Conservation (phyloP, 1,284 basidiomycete genomes). For the Malassezia globosa region DNA sequence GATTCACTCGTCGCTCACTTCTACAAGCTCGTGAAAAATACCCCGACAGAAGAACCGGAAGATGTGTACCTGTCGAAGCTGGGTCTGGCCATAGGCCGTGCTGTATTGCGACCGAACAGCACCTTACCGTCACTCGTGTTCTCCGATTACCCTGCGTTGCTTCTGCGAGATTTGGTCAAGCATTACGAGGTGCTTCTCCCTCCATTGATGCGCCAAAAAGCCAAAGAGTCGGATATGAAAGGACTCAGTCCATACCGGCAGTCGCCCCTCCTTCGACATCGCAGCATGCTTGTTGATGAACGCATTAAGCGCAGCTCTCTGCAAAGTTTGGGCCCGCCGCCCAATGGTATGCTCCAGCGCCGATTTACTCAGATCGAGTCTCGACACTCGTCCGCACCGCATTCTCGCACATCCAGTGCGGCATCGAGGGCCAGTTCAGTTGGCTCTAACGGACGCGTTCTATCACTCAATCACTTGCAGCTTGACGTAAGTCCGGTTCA, state of each 20-base stretch:
- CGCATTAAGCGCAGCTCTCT: slow-evolving; percentile 31
- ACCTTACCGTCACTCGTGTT: slow-evolving; percentile 72
- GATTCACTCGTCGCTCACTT: slow-evolving; percentile 70
- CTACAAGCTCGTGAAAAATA: slow-evolving; percentile 58
- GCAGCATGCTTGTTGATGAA: slow-evolving; percentile 78
- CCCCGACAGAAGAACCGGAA: slow-evolving; percentile 54
- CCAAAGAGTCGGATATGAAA: slow-evolving; percentile 60
- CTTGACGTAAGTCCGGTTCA: no score
- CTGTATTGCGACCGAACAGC: slow-evolving; percentile 66
- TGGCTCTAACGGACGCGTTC: no score
- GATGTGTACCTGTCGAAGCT: slow-evolving; percentile 74
- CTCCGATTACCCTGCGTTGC: slow-evolving; percentile 64
- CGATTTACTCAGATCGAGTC: slow-evolving; percentile 24
- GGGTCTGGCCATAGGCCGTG: slow-evolving; percentile 71
- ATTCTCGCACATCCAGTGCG: neutral
- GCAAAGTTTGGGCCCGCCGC: slow-evolving; percentile 18
- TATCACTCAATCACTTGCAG: no score
- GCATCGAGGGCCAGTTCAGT: no score
- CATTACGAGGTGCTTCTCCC: slow-evolving; percentile 68
- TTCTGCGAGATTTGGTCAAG: slow-evolving; percentile 62
- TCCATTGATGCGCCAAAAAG: slow-evolving; percentile 67
- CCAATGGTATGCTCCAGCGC: slow-evolving; percentile 17
- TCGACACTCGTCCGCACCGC: neutral
- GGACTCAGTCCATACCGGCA: slow-evolving; percentile 46
- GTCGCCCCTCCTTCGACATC: slow-evolving; percentile 66